Base-by-base conservation (phyloP, 2,329 filamentous ascomycete genomes). In the Claviceps digitariae region DNA sequence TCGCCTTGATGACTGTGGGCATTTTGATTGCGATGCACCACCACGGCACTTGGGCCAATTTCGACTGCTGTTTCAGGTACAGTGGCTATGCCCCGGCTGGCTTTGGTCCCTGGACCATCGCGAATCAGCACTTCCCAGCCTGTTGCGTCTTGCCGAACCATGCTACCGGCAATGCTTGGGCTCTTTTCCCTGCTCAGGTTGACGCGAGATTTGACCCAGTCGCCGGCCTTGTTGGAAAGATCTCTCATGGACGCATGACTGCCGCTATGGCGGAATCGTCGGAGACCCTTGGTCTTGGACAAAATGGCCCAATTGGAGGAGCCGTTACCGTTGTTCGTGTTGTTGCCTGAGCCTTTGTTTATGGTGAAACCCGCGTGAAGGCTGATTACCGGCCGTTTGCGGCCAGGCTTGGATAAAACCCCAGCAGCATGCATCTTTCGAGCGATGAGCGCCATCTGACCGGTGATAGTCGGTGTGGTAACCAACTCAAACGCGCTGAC, bases 401-500 rank as follows among this genome's bases (percentile, higher is more conserved):
- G 58, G 2, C 45, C 54, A 15, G 52, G 61, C 25, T 54, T 58
- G 38, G 48, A 41, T 10, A 59, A 47, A 4, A 55, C 55, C 6
- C 53, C 62, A 2, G 56, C 51, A 8, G 59, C 57, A 31, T 49
- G 60, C 44, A 67, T 62, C n/a, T 59, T 63, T 27, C 54, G 54
- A 6, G 60, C 54, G 38, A 74, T 58, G 12, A 74, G 64, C 55
- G 75, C 74, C 55, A 75, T 71, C 53, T 79, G 76, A 17, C 67
- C 64, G 41, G 68, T 63, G 70, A 77, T 74, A 23, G 74, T 77
- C 6, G 76, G 73, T 56, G 76, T 63, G 13, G 72, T 65, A n/a
- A 78, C 62, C 23, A 79, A 67, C 34, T 78, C 75, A 49, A 75
- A 73, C 51, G 73, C 70, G 0, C 68, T 69, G 45, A 78, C 61